Evolutionary conservation across 2,329 filamentous ascomycete genomes (phyloP).

Genomic region (Diaporthe batatas): DNA sequence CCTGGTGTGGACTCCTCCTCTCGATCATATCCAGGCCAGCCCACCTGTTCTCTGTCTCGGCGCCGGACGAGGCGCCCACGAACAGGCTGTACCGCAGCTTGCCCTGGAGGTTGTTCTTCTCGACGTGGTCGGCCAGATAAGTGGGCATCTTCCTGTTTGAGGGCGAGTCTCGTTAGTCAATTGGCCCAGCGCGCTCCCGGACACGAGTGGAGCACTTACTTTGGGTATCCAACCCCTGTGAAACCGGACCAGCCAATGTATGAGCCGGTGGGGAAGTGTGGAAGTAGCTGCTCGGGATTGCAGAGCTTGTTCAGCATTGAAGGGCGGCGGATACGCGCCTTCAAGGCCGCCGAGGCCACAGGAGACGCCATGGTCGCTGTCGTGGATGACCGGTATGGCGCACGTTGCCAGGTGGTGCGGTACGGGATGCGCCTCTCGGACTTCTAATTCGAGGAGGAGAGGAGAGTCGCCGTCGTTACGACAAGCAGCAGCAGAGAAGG

Average conservation of each 20-base stretch:
- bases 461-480: background rate
- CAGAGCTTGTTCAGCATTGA: slow-evolving; percentile 85
- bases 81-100: slow-evolving; percentile 89
- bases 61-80: slow-evolving; percentile 89
- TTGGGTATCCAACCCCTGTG: slow-evolving; percentile 90
- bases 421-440: background rate
- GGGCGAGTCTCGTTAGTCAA: background rate
- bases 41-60: slow-evolving; percentile 94
- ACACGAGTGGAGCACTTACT: slow-evolving; percentile 65
- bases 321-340: slow-evolving; percentile 80
- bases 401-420: background rate
- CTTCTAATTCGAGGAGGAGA: background rate
- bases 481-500: slow-evolving; percentile 14
- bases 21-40: slow-evolving; percentile 92
- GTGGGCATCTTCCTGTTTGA: slow-evolving; percentile 81
- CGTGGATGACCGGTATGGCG: background rate
- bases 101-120: slow-evolving; percentile 86
- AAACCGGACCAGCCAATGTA: slow-evolving; percentile 94
- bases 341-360: slow-evolving; percentile 79
- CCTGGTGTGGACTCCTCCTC: slow-evolving; percentile 85
- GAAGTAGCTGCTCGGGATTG: slow-evolving; percentile 82
- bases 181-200: background rate
- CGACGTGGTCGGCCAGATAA: slow-evolving; percentile 88
- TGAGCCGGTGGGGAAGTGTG: slow-evolving; percentile 85
- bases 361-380: slow-evolving; percentile 59